Conservation (phyloP, 2,329 filamentous ascomycete genomes). For the Dendryphion nanum region DNA sequence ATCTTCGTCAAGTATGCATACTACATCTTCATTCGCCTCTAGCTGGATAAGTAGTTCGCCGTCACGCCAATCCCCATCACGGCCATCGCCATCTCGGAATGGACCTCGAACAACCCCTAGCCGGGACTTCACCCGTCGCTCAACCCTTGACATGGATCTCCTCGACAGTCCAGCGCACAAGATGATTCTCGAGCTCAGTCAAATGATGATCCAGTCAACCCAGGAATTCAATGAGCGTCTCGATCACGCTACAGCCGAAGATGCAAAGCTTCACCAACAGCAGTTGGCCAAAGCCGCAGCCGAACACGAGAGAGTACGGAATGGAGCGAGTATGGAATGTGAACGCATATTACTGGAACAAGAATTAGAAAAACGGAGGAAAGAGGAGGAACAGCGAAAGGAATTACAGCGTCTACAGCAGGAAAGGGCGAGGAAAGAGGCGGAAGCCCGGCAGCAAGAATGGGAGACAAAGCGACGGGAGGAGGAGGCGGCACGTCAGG, state of each 20-base stretch:
- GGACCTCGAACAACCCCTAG: background rate
- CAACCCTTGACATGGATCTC: conserved; percentile 19
- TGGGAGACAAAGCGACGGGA: conserved; percentile 36
- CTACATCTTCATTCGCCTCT: conserved; percentile 29
- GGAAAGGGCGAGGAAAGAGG: conserved; percentile 44
- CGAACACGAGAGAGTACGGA: conserved; percentile 65
- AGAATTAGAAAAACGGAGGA: conserved; percentile 12
- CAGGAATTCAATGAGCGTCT: conserved; percentile 56
- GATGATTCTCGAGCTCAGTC: conserved; percentile 42
- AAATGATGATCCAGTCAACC: conserved; percentile 43
- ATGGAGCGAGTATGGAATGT: conserved; percentile 55
- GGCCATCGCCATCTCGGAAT: background rate
- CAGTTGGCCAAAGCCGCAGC: conserved; percentile 65
- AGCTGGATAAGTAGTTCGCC: conserved; percentile 32
- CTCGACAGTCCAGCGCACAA: conserved; percentile 36
- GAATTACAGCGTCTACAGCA: conserved; percentile 43
- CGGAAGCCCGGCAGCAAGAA: conserved; percentile 31
- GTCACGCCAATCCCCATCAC: conserved; percentile 27
- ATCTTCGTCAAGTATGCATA: conserved; percentile 35
- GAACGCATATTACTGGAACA: conserved; percentile 48
- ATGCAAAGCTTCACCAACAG: conserved; percentile 61
- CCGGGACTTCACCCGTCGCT: conserved; percentile 11
- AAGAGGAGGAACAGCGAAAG: conserved; percentile 17
- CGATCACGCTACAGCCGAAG: conserved; percentile 62
- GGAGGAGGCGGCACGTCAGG: conserved; percentile 28